Evolutionary conservation across 139 green algal species (phyloP).

Genomic region (Coelastrella sp.): DNA sequence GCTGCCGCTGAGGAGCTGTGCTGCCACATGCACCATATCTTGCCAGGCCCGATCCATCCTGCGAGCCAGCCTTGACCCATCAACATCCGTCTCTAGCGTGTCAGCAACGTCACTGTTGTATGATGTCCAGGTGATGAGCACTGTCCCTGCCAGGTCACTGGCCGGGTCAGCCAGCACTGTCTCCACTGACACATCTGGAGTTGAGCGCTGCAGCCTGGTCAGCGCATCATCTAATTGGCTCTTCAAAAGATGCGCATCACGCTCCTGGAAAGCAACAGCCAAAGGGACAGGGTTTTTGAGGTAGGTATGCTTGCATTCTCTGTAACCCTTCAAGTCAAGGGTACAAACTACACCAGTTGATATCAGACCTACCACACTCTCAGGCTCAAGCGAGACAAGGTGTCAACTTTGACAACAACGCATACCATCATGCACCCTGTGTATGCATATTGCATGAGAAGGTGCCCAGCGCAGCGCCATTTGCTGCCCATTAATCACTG

Average conservation of each 20-base stretch:
- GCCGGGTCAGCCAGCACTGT: not conserved
- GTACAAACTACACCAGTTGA: too few species aligned
- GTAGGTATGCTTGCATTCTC: too few species aligned
- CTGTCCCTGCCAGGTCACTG: constrained; percentile 11
- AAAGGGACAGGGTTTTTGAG: too few species aligned
- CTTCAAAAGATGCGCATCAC: not conserved
- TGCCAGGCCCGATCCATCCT: not conserved
- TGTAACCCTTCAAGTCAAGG: too few species aligned
- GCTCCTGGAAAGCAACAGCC: not conserved
- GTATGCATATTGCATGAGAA: too few species aligned
- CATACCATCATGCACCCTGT: too few species aligned
- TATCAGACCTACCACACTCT: too few species aligned
- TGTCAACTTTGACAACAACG: too few species aligned
- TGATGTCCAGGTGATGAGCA: constrained; percentile 6
- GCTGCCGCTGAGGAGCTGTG: not conserved
- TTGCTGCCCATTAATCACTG: too few species aligned
- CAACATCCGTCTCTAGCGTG: not conserved
- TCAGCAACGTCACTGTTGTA: not conserved
- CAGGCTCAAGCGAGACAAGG: too few species aligned
- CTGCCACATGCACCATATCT: not conserved
- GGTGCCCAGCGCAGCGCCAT: too few species aligned
- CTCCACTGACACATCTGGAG: not conserved
- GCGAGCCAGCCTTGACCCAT: not conserved
- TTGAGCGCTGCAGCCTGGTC: not conserved
- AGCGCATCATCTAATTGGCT: not conserved